Base-by-base conservation (phyloP, 495 filamentous ascomycete genomes). In the Penicillium pulvis region DNA sequence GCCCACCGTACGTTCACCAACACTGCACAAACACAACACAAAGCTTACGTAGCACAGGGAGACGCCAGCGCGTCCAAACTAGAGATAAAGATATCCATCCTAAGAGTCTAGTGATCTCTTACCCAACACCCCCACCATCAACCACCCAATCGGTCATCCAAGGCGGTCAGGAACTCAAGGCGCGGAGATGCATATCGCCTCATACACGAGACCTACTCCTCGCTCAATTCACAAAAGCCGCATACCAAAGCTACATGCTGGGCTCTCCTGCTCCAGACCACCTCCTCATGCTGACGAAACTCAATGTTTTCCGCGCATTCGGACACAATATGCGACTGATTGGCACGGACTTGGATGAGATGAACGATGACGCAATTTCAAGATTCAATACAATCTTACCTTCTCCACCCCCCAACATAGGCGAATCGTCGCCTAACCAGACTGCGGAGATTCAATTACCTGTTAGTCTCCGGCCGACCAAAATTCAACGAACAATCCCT, bases 291-390 rank as follows among this genome's bases (percentile, higher is more conserved):
- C 66, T 80, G 42, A 69, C 69, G 42, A 71, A 74, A 61, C 60
- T 76, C 44, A 80, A 80, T 49, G 71, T 78, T 52, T 77, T 75
- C 60, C 73, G 75, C 31, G 77, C 74, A 28, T 74, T 71, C 31
- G 56, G 45, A 2, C 51, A 44, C 6, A 69, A 67, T 24, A 19
- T 69, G 14, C 24, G 47, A 30, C 3, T 64, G 7, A 58, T 64
- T 9, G 67, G 67, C 2, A 55, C 59, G 36, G 45, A 39, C 9
- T 11, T 58, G 42, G 63, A 69, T 12, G 60, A 67, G 60, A 70
- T 72, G 64, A 52, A 66, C 36, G 68, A 72, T 48, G 73, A 76
- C 14, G 64, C 73, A 0, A 61, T 76, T 8, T 75, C 75, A 2
- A 64, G 53, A 11, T 76, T 77, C 59, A 66, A 45, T 45, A 64